Conservation (phyloP, 352 stramenopile genomes). For the Blastocystis sp. region DNA sequence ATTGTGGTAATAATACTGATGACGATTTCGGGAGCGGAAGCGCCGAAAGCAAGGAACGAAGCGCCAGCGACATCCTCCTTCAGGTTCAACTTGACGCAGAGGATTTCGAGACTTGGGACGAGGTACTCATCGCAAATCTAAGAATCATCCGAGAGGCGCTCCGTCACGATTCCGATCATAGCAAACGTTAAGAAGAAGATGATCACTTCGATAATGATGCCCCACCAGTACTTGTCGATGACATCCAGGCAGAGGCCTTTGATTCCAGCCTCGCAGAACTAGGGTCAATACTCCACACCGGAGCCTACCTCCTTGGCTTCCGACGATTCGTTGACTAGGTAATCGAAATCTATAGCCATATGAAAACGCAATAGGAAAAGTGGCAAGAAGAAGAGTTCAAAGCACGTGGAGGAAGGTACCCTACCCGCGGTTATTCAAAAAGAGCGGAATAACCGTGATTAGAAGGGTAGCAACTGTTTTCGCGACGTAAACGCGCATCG, state of each 20-base stretch:
- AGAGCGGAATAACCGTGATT: too few species aligned
- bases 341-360: too few species aligned
- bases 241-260: conserved; percentile 57
- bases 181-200: conserved; percentile 55
- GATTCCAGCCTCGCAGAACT: conserved; percentile 32
- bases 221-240: conserved; percentile 50
- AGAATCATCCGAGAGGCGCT: background rate
- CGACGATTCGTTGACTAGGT: too few species aligned
- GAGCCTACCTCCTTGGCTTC: too few species aligned
- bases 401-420: too few species aligned
- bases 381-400: too few species aligned
- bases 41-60: conserved; percentile 54
- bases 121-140: conserved; percentile 66
- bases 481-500: too few species aligned
- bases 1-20: conserved; percentile 68
- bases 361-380: too few species aligned
- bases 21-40: conserved; percentile 58
- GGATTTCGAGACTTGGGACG: conserved; percentile 60
- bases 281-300: background rate
- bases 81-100: conserved; percentile 59
- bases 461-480: too few species aligned
- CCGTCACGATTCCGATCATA: background rate
- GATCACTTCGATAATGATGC: conserved; percentile 56
- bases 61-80: conserved; percentile 68
- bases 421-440: too few species aligned